A percentile compares a stretch with the other conserved stretches of the same genome.
Conservation (phyloP, 73 alveolate species). For the Stentor roeselii region DNA sequence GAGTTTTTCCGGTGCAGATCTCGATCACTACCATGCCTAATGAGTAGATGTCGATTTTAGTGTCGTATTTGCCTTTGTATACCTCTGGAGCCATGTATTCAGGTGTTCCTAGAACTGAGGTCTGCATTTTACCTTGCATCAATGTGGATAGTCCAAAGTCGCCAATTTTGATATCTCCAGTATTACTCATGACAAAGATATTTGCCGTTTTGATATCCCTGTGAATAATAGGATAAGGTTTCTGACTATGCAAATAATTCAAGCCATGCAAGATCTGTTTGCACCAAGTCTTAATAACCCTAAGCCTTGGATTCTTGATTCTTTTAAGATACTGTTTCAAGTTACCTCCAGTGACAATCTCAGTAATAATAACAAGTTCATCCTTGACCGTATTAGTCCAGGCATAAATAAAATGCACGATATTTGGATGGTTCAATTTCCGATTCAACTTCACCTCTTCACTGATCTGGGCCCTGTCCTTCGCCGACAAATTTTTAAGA, state of each 20-base stretch:
- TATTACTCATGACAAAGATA: constrained; percentile 59
- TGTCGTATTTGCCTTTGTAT: constrained; percentile 77
- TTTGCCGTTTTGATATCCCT: constrained; percentile 89
- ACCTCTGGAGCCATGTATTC: constrained; percentile 92
- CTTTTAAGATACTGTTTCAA: constrained; percentile 61
- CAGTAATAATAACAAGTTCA: constrained; percentile 68
- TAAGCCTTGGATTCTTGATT: constrained; percentile 70
- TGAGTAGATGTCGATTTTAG: constrained; percentile 80
- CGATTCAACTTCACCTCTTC: constrained; percentile 64
- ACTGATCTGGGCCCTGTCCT: constrained; percentile 43
- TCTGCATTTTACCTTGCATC: constrained; percentile 26
- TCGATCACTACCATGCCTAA: constrained; percentile 84
- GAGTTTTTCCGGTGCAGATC: constrained; percentile 76
- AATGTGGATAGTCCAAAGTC: constrained; percentile 61
- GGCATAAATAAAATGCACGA: constrained; percentile 64
- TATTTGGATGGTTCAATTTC: constrained; percentile 67
- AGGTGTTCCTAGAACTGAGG: constrained; percentile 78
- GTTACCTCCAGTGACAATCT: constrained; percentile 72
- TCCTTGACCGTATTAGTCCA: constrained; percentile 60
- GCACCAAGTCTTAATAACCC: constrained; percentile 91
- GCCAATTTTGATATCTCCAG: constrained; percentile 67
- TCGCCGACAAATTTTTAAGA: constrained; percentile 45
- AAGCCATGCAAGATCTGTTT: constrained; percentile 80
- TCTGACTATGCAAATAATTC: constrained; percentile 79
- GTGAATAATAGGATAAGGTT: constrained; percentile 87